Conservation (phyloP, 2,329 filamentous ascomycete genomes). For the Sporothrix humicola region DNA sequence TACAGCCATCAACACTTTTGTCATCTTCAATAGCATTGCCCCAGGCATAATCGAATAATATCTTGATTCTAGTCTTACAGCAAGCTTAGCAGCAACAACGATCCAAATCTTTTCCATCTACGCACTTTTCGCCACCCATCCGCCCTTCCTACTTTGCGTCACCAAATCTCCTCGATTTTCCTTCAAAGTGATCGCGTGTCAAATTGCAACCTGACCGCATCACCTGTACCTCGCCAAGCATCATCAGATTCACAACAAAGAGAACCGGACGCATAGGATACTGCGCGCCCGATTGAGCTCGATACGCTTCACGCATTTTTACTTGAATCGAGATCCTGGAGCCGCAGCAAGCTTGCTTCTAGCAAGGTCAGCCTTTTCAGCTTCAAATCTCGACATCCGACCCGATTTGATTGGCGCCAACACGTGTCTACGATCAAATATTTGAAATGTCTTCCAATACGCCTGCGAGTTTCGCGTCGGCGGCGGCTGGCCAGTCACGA, state of each 20-base stretch:
- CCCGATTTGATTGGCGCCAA: not conserved
- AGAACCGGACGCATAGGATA: not conserved
- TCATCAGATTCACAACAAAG: not conserved
- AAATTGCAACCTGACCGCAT: not conserved
- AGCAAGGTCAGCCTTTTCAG: slow-evolving; percentile 3
- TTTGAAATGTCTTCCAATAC: slow-evolving; percentile 71
- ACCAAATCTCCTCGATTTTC: not conserved
- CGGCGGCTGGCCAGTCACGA: slow-evolving; percentile 76
- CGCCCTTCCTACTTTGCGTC: not conserved
- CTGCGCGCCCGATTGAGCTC: not conserved
- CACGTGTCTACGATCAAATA: not conserved
- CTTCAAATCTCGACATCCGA: slow-evolving; percentile 3
- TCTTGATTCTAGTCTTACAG: not conserved
- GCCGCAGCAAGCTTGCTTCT: slow-evolving; percentile 6
- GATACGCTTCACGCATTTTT: not conserved
- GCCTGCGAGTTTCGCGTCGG: slow-evolving; percentile 83
- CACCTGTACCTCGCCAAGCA: not conserved
- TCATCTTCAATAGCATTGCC: not conserved
- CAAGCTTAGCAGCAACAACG: slow-evolving; percentile 12
- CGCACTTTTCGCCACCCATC: slow-evolving; percentile 26
- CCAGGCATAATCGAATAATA: not conserved
- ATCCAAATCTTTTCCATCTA: not conserved
- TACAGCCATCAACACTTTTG: slow-evolving; percentile 18
- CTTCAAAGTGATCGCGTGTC: slow-evolving; percentile 24
- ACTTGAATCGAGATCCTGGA: not conserved